Percentiles rank a stretch among this genome's conserved stretches.
Conservation (phyloP, 2,329 filamentous ascomycete species). For the Tolypocladium ovalisporum region DNA sequence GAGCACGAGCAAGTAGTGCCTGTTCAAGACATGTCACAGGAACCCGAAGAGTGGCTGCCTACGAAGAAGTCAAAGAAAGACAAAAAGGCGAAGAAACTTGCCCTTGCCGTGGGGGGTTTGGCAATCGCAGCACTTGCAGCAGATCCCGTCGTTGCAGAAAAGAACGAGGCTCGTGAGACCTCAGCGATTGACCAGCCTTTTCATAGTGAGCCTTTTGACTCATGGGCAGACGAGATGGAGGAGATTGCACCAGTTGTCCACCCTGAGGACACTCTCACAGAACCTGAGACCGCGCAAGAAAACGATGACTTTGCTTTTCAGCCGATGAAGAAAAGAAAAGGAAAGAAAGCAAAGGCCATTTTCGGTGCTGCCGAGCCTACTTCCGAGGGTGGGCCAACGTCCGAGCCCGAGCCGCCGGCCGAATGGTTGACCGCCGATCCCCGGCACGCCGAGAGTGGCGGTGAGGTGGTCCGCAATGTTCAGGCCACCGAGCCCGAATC, state of each 20-base stretch:
- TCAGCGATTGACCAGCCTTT: neutral
- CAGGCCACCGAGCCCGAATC: neutral
- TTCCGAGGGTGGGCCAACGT: neutral
- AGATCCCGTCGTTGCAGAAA: neutral
- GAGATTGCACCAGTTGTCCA: neutral
- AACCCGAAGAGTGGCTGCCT: slow-evolving; percentile 4
- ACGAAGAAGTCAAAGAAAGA: slow-evolving; percentile 20
- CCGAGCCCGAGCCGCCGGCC: neutral
- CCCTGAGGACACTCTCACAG: neutral
- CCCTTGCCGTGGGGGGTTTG: slow-evolving; percentile 6
- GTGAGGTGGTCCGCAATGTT: neutral
- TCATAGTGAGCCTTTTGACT: neutral
- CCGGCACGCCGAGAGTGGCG: neutral
- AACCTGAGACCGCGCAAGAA: neutral
- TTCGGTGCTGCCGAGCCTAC: neutral
- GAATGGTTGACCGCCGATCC: neutral
- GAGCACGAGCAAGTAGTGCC: neutral
- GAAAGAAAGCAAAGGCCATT: slow-evolving; percentile 13
- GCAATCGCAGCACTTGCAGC: slow-evolving; percentile 1
- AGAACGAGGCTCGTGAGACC: slow-evolving; percentile 1
- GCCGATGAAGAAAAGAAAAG: slow-evolving; percentile 31
- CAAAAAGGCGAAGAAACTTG: slow-evolving; percentile 23
- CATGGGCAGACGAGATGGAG: slow-evolving; percentile 9
- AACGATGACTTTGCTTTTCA: slow-evolving; percentile 18
- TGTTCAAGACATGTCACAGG: slow-evolving; percentile 1